Evolutionary conservation across 306 rosid species (phyloP).

Genomic region (Pyrus betulifolia): DNA sequence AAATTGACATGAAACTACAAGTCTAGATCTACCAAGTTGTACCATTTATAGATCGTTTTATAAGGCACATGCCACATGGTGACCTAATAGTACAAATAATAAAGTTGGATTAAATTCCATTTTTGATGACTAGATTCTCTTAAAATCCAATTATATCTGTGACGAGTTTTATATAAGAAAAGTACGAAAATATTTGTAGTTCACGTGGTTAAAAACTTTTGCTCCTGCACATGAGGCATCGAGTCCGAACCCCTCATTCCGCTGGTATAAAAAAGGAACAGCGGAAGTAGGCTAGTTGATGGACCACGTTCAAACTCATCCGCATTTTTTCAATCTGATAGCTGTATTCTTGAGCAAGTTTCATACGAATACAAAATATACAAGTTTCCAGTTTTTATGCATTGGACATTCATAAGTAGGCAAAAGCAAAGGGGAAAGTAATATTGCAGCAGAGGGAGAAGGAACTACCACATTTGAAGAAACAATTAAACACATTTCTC

Average conservation of each 20-base stretch:
- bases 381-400: background rate
- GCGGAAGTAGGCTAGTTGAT: no score
- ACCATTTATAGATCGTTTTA: background rate
- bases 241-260: no score
- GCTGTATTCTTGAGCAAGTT: no score
- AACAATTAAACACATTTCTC: constrained; percentile 1
- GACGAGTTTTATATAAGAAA: no score
- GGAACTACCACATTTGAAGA: background rate
- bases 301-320: no score
- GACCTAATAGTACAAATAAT: background rate
- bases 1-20: background rate
- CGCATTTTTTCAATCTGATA: no score
- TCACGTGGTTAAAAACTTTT: no score
- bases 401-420: background rate
- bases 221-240: no score
- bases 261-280: no score
- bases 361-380: background rate
- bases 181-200: no score
- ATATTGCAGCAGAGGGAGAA: background rate
- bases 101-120: background rate
- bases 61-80: background rate
- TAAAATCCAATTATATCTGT: no score
- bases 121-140: background rate
- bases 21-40: background rate
- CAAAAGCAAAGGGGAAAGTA: background rate